Percentiles rank a stretch among this genome's conserved stretches.
These are phyloP conservation scores for Lentithecium fluviatile DNA, from an alignment of 495 filamentous ascomycete species.

Conservation along the genomic window DNA sequence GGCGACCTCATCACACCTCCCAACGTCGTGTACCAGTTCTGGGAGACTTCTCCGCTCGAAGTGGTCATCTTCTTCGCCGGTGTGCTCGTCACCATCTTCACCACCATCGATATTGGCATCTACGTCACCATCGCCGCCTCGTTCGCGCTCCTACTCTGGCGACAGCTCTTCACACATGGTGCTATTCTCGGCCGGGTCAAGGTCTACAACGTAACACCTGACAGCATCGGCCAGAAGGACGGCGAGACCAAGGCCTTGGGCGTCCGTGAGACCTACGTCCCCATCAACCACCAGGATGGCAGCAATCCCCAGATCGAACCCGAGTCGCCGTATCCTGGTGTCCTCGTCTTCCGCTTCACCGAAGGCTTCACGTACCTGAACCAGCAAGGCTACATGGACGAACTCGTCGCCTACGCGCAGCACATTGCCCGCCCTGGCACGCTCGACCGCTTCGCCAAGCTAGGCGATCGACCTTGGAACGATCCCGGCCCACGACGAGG, in stretches of 20 bases:
- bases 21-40: conserved; percentile 92
- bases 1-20: conserved; percentile 92
- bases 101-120: conserved; percentile 86
- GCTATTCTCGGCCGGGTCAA: conserved; percentile 85
- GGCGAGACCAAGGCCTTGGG: conserved; percentile 16
- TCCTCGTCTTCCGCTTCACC: conserved; percentile 96
- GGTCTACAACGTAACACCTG: conserved; percentile 79
- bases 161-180: conserved; percentile 78
- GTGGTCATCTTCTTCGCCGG: conserved; percentile 91
- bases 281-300: conserved; percentile 80
- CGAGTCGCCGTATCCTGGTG: conserved; percentile 77
- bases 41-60: conserved; percentile 86
- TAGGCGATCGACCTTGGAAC: conserved; percentile 94
- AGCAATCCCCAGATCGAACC: conserved; percentile 83
- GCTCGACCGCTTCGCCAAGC: conserved; percentile 55
- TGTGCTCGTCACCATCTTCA: conserved; percentile 85
- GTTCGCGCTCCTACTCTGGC: conserved; percentile 73
- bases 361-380: conserved; percentile 98
- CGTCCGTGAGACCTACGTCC: conserved; percentile 79
- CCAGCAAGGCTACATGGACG: conserved; percentile 83
- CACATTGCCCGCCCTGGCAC: conserved; percentile 72
- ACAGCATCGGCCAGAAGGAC: conserved; percentile 53
- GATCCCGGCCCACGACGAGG: conserved; percentile 75
- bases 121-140: conserved; percentile 80
- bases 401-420: conserved; percentile 71